Evolutionary conservation across 2,329 filamentous ascomycete species (phyloP).

Genomic region (Clonostachys solani): DNA sequence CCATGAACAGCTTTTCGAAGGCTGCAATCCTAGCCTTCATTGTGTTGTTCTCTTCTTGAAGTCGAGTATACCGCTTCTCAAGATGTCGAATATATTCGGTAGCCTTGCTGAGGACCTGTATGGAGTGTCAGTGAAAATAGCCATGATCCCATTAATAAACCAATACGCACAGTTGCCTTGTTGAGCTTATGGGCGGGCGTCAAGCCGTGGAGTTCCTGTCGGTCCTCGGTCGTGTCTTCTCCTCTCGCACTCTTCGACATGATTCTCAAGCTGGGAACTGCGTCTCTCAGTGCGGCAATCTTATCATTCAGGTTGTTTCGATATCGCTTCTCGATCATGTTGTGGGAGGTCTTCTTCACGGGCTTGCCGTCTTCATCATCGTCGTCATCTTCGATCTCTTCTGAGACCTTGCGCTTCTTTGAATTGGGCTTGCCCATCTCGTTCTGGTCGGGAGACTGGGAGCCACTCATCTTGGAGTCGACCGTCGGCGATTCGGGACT

Average conservation of each 20-base stretch:
- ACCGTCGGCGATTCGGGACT: slow-evolving; percentile 53
- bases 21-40: slow-evolving; percentile 75
- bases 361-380: slow-evolving; percentile 51
- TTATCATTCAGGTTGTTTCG: slow-evolving; percentile 96
- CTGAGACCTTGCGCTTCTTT: slow-evolving; percentile 68
- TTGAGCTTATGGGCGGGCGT: slow-evolving; percentile 91
- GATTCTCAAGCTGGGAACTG: slow-evolving; percentile 83
- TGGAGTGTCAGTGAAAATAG: slow-evolving; percentile 1
- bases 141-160: background rate
- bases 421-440: slow-evolving; percentile 34
- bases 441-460: slow-evolving; percentile 44
- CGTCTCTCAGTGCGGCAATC: slow-evolving; percentile 87
- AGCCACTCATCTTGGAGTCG: slow-evolving; percentile 34
- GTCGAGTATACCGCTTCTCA: slow-evolving; percentile 81
- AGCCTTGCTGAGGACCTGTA: slow-evolving; percentile 80
- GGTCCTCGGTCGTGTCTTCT: slow-evolving; percentile 67
- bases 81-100: slow-evolving; percentile 95
- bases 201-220: slow-evolving; percentile 70
- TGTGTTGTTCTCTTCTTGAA: slow-evolving; percentile 75
- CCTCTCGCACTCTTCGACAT: slow-evolving; percentile 70
- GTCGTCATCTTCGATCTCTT: slow-evolving; percentile 45
- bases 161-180: slow-evolving; percentile 73
- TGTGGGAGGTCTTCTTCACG: slow-evolving; percentile 89
- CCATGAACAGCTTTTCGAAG: slow-evolving; percentile 76
- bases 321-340: slow-evolving; percentile 97